Evolutionary conservation across 2,329 filamentous ascomycete species (phyloP), one percentile per base, ranked within the genome.

Genomic region (Alternaria rosae): DNA sequence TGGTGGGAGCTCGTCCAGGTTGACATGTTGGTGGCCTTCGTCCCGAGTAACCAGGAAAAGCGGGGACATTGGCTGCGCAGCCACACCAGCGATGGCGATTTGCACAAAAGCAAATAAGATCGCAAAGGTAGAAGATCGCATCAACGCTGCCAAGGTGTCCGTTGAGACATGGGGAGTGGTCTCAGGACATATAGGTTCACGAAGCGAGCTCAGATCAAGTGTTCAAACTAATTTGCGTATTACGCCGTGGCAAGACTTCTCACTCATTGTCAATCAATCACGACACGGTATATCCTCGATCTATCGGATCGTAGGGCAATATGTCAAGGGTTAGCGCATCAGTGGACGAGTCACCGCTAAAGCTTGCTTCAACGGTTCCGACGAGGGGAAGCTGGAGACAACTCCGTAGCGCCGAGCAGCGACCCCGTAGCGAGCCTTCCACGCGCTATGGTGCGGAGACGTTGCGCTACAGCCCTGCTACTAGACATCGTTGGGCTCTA

Each of bases 1-100:
- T 3, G 30, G 25, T 23, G 65, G 52, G 20, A 50, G 54, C 52
- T 66, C 67, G 17, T 54, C 54, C 21, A 64, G 10, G 4, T 35
- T 35, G n/a, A 62, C 50, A n/a, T 51, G 35, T 17, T 38, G 17
- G 35, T 38, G 17, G 21, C 17, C 8, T 4, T 48, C 44, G 25
- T 47, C 55, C 32, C 44, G 42, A 35, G 47, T 38, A 7, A 26
- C 51, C 20, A 30, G 38, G 25, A 12, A 7, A 42, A 38, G 28
- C 32, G 20, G 41, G n/a, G 48, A 43, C 38, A 58, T 45, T 13
- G 56, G 56, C 25, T 17, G 48, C 28, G 56, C 47, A 35, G 13
- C 41, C 30, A 38, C 43, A 21, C 23, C 17, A n/a, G 43, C 21
- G 17, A 42, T 38, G 13, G 32, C 25, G 9, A 30, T 26, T 26